Percentiles rank a stretch among this genome's conserved stretches.
Evolutionary conservation across 1,284 basidiomycete genomes (phyloP).

Genomic region (Apiotrichum veenhuisii): DNA sequence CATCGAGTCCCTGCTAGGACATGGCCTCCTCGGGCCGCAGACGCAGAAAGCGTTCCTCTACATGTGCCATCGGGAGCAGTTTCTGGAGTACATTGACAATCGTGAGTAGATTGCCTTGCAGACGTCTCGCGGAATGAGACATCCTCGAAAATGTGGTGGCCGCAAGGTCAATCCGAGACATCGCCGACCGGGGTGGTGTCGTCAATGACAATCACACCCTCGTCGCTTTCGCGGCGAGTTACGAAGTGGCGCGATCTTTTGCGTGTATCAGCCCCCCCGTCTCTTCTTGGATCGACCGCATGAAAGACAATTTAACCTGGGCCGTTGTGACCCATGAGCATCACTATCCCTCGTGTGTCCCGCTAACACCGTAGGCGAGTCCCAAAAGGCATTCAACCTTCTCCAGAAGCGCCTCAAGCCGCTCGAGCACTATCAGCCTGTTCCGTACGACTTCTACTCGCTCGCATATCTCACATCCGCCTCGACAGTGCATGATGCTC

Average conservation of each 20-base stretch:
- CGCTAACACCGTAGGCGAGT: constrained; percentile 43
- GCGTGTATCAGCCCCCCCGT: too few relatives aligned
- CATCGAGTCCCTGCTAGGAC: constrained; percentile 48
- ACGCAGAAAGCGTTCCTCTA: constrained; percentile 53
- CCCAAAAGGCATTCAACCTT: constrained; percentile 53
- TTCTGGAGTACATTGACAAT: constrained; percentile 53
- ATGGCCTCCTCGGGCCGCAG: constrained; percentile 47
- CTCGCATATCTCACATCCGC: constrained; percentile 53
- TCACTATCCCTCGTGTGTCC: too few relatives aligned
- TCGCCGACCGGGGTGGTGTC: too few relatives aligned
- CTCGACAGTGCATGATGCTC: constrained; percentile 53
- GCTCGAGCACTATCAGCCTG: constrained; percentile 54
- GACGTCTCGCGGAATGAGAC: too few relatives aligned
- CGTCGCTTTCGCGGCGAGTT: too few relatives aligned
- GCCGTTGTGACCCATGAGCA: too few relatives aligned
- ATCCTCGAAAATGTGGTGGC: too few relatives aligned
- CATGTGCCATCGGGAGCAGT: constrained; percentile 46
- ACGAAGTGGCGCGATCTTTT: too few relatives aligned
- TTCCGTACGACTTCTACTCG: constrained; percentile 53
- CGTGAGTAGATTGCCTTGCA: constrained; percentile 45
- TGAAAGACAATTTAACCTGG: too few relatives aligned
- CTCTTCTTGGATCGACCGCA: too few relatives aligned
- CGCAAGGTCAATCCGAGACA: too few relatives aligned
- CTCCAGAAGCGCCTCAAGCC: constrained; percentile 54
- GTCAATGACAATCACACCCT: too few relatives aligned